Evolutionary conservation across 176 grass and related monocot species (phyloP).

Genomic region (Tillandsia leiboldiana): DNA sequence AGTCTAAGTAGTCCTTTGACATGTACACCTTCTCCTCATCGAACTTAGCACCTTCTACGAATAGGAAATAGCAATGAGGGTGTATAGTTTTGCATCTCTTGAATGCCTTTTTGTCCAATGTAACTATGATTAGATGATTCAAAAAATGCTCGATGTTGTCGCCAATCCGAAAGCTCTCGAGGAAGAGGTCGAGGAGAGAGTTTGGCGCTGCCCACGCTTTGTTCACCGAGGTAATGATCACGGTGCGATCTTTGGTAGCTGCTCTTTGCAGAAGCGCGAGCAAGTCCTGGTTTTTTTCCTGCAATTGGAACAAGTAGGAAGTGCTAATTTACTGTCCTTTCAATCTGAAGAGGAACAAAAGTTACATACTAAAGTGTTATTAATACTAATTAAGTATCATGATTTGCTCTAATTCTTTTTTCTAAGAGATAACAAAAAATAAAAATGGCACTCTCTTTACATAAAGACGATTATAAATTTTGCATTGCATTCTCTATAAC

Average conservation of each 20-base stretch:
- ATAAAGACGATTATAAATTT: no score
- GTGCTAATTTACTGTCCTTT: no score
- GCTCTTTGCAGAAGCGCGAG: slow-evolving; percentile 35
- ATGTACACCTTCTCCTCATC: slow-evolving; percentile 65
- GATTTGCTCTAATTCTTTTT: no score
- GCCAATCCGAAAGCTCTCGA: slow-evolving; percentile 55
- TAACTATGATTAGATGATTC: slow-evolving; percentile 59
- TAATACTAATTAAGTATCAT: no score
- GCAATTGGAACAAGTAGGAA: background rate
- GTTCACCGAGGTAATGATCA: slow-evolving; percentile 84
- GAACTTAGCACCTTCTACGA: slow-evolving; percentile 25
- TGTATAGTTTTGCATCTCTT: slow-evolving; percentile 45
- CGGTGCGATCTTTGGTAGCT: slow-evolving; percentile 48
- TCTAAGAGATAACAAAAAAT: no score
- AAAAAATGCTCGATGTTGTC: slow-evolving; percentile 37
- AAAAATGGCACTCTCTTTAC: no score
- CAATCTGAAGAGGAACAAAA: no score
- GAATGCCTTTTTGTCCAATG: slow-evolving; percentile 43
- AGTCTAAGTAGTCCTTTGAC: slow-evolving; percentile 63
- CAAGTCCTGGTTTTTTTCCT: slow-evolving; percentile 16
- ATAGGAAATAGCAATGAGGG: slow-evolving; percentile 60
- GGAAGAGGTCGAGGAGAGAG: slow-evolving; percentile 70
- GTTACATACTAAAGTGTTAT: no score
- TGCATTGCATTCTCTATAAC: no score
- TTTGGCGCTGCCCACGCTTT: slow-evolving; percentile 56